Conservation (phyloP, 2,329 filamentous ascomycete species). For the Mariannaea sp. region DNA sequence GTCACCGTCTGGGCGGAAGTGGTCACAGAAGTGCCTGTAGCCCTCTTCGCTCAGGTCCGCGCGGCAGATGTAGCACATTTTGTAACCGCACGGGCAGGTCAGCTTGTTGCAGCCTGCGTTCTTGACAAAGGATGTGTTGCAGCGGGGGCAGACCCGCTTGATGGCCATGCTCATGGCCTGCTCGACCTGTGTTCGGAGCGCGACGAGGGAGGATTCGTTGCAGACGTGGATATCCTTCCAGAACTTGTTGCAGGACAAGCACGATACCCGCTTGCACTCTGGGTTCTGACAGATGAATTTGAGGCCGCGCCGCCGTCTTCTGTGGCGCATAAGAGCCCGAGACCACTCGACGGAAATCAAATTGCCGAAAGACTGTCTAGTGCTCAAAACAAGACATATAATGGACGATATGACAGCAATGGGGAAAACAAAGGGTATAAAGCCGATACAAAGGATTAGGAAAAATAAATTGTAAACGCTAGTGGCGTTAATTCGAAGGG, state of each 20-base stretch:
- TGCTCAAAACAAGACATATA: slow-evolving; percentile 50
- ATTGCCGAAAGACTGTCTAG: slow-evolving; percentile 49
- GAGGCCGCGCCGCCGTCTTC: slow-evolving; percentile 71
- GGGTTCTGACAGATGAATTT: slow-evolving; percentile 78
- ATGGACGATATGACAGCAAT: slow-evolving; percentile 55
- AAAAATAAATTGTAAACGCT: slow-evolving; percentile 55
- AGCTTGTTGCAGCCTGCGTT: slow-evolving; percentile 95
- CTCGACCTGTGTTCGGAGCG: slow-evolving; percentile 87
- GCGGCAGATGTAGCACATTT: slow-evolving; percentile 97
- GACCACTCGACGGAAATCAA: slow-evolving; percentile 55
- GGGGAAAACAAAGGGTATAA: slow-evolving; percentile 61
- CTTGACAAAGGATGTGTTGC: slow-evolving; percentile 92
- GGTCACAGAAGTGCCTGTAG: slow-evolving; percentile 94
- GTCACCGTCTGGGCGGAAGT: slow-evolving; percentile 84
- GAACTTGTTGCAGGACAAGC: slow-evolving; percentile 77
- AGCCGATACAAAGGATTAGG: slow-evolving; percentile 56
- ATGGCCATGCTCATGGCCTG: slow-evolving; percentile 91
- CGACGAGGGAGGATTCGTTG: slow-evolving; percentile 80
- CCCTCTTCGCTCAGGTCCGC: slow-evolving; percentile 75
- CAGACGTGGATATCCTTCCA: slow-evolving; percentile 92
- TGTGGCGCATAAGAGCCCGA: slow-evolving; percentile 67
- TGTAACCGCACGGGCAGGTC: slow-evolving; percentile 92
- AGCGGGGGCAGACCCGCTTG: slow-evolving; percentile 92
- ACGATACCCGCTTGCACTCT: slow-evolving; percentile 71
- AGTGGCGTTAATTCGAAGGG: slow-evolving; percentile 61